These are phyloP conservation scores for Amaranthus tricolor DNA, from an alignment of 179 eudicot species.

Conservation along the genomic window DNA sequence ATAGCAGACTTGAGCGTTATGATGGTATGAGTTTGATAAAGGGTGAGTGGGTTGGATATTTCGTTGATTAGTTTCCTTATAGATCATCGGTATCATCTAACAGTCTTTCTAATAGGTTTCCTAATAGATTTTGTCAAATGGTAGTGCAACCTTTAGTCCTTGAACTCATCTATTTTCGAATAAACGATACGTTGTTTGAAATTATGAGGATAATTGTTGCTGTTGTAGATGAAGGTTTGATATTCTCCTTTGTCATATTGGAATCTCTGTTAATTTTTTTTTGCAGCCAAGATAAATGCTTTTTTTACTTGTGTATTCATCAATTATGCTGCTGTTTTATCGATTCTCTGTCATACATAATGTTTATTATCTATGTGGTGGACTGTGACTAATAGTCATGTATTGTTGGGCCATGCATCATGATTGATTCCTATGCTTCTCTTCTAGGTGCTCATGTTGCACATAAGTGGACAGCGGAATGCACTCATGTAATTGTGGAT, in stretches of 20 bases:
- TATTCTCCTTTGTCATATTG: background rate
- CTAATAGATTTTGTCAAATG: too few relatives aligned
- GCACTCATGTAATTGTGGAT: constrained; percentile 91
- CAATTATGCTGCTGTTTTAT: background rate
- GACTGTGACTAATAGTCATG: background rate
- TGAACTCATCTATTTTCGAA: background rate
- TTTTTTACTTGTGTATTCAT: too few relatives aligned
- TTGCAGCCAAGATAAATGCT: background rate
- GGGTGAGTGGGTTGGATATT: too few relatives aligned
- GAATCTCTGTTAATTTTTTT: background rate
- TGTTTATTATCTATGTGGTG: background rate
- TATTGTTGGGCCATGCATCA: background rate
- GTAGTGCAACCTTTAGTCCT: background rate
- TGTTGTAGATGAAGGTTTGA: constrained; percentile 1
- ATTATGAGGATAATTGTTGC: background rate
- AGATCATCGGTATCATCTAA: too few relatives aligned
- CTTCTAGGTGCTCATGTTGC: constrained; percentile 62
- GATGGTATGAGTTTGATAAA: too few relatives aligned
- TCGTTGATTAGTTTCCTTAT: too few relatives aligned
- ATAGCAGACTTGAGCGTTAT: too few relatives aligned
- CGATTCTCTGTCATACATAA: background rate
- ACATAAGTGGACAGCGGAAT: constrained; percentile 56
- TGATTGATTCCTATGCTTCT: constrained; percentile 14
- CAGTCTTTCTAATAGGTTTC: too few relatives aligned
- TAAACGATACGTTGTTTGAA: background rate